Evolutionary conservation across 2,329 filamentous ascomycete genomes (phyloP), one percentile per base, ranked within the genome.

Genomic region (Pezizomycotina sp.): DNA sequence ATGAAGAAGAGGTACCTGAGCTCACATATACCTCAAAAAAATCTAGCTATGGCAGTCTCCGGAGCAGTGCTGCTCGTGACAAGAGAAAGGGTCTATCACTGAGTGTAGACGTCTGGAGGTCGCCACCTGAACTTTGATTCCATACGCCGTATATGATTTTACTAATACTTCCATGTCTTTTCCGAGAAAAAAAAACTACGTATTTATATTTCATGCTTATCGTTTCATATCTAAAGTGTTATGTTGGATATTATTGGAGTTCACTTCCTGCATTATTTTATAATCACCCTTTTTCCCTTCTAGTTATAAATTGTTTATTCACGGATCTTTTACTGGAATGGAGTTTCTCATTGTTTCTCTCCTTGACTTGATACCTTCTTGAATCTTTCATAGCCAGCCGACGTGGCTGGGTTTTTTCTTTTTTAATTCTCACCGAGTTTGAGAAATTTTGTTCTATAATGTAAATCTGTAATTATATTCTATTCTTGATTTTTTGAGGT

Each of bases 231-330:
- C 40, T 8, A 20, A 21, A 31, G 27, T 38, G 39, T 27, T 35
- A 35, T 28, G 19, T 35, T 32, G 43, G 31, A 31, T 31, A 40
- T 46, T 40, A 28, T 18, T 40, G 44, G 37, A 13, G 31, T 39
- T 34, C 29, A 29, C 47, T 47, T 38, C 19, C 48, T 51, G 48
- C 51, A 48, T 52, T 51, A 48, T 51, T 55, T 55, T 56, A 50
- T 55, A 52, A 54, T 58, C 54, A 58, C 60, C 52, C 58, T 56
- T 56, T 50, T 42, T 47, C 52, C 47, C 55, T 50, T 53, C 52
- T 57, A 54, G 53, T 58, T 49, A 56, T 36, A 18, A 19, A 23
- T 18, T 32, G 30, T 35, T 28, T 5, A 28, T 29, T 31, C n/a
- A 29, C 38, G 22, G 18, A 27, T 28, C 27, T 37, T 31, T 20